Base-by-base conservation (phyloP, 192 early-diverging fungal species). In the Entomortierella chlamydospora region DNA sequence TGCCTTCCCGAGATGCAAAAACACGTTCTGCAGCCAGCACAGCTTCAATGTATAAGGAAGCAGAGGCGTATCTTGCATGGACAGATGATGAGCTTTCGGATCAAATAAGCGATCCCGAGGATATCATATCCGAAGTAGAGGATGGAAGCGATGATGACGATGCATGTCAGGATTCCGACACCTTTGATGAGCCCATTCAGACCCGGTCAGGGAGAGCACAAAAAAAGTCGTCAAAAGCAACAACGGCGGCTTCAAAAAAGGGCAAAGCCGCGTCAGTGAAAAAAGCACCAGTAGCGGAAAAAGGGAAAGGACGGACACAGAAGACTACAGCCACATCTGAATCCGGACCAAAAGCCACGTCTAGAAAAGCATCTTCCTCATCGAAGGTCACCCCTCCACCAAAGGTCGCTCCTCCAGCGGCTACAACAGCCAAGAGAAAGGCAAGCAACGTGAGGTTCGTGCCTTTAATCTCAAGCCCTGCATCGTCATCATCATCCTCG, bases 31-130 rank as follows among this genome's bases (percentile, higher is more conserved):
- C 61, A 20, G 74, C 61, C 20, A 78, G 54, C 11, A 78, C 74
- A 15, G 61, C 74, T 12, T 78, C 67, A 10, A 69, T 78, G 61
- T 78, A 78, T 56, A 78, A 78, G 41, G 56, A 78, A 12, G 41
- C 74, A 18, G 66, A 55, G 17, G 56, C 53, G 15, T 78, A 69
- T 55, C 9, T 52, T 15, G 47, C 13, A 2, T 23, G 11, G 4
- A 17, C 42, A 10, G 50, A 31, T 23, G 49, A 69, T 0, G 65
- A 67, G 9, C 25, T 59, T 1, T 78, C 74, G 20, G 66, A 78
- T 50, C 51, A 57, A 20, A 58, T 59, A 49, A 78, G 74, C 25
- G 74, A 78, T 2, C 67, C 60, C 1, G 74, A 73, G 28, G 71
- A 73, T 41, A 45, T 30, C n/a, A 37, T n/a, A n/a, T 47, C 61